Conservation (phyloP, 306 rosid species). For the Chamaecrista fasciculata region DNA sequence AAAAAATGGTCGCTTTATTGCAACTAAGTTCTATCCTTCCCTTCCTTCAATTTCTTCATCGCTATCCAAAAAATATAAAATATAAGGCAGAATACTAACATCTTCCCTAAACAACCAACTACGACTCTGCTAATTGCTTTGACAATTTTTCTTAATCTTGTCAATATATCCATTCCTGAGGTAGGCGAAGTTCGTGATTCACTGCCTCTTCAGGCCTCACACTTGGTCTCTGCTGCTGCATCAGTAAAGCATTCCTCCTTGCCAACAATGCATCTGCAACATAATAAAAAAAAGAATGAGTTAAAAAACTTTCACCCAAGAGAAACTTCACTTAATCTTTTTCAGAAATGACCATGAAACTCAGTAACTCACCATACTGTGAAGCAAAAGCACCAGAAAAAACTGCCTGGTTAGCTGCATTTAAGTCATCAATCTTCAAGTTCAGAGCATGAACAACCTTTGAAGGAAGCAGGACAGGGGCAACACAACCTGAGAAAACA, state of each 20-base stretch:
- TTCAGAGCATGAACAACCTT: slow-evolving; percentile 62
- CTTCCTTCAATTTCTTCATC: slow-evolving; percentile 51
- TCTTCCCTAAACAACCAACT: slow-evolving; percentile 37
- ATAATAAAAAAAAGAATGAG: no score
- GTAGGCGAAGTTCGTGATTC: slow-evolving; percentile 54
- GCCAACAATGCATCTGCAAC: slow-evolving; percentile 51
- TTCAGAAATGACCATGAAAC: no score
- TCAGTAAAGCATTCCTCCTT: slow-evolving; percentile 48
- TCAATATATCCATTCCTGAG: slow-evolving; percentile 88
- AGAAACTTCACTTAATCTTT: not conserved
- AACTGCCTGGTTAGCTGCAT: slow-evolving; percentile 33
- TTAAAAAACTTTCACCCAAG: no score
- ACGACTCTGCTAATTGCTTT: slow-evolving; percentile 25
- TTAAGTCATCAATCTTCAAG: slow-evolving; percentile 48
- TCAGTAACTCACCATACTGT: slow-evolving; percentile 44
- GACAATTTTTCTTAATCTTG: no score
- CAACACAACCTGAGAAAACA: slow-evolving; percentile 37
- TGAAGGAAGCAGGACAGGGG: slow-evolving; percentile 53
- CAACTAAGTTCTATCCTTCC: slow-evolving; percentile 39
- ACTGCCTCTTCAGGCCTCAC: slow-evolving; percentile 46
- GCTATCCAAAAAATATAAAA: slow-evolving; percentile 2
- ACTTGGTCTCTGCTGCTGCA: slow-evolving; percentile 51
- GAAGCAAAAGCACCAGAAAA: slow-evolving; percentile 27
- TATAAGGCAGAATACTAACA: slow-evolving; percentile 32
- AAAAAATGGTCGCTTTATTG: slow-evolving; percentile 64